phyloP scores from a whole-genome alignment of 257 asterid genomes.

The Ligustrum vulgare region DNA sequence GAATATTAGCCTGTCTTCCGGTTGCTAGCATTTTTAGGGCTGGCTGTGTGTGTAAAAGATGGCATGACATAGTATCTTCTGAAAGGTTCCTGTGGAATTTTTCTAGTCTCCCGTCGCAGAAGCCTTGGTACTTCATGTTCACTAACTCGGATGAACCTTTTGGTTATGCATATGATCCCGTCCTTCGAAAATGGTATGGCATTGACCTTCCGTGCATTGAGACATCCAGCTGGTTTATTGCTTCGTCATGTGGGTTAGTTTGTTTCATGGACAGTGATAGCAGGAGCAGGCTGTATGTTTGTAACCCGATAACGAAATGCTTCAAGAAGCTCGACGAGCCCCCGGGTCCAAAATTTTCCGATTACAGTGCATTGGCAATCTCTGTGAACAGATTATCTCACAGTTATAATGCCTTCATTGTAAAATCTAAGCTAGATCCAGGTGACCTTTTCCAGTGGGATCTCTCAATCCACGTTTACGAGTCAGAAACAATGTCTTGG shows the following conservation, averaged over 20 bases:
- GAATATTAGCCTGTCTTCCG: conserved; percentile 77
- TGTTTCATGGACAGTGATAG: conserved; percentile 91
- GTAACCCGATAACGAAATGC: conserved; percentile 78
- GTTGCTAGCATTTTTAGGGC: conserved; percentile 80
- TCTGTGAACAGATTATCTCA: conserved; percentile 44
- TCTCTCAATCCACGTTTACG: conserved; percentile 69
- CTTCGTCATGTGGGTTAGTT: conserved; percentile 83
- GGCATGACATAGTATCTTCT: conserved; percentile 77
- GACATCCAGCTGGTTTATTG: conserved; percentile 73
- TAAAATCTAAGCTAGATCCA: conserved; percentile 81
- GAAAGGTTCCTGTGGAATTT: conserved; percentile 66
- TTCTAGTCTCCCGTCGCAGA: conserved; percentile 50
- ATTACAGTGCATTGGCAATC: conserved; percentile 79
- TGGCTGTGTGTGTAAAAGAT: conserved; percentile 77
- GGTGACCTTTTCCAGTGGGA: conserved; percentile 83
- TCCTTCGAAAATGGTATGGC: conserved; percentile 72
- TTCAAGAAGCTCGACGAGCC: conserved; percentile 56
- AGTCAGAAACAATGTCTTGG: conserved; percentile 70
- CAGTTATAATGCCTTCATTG: conserved; percentile 49
- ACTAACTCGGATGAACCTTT: conserved; percentile 82
- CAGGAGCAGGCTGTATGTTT: conserved; percentile 61
- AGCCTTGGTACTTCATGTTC: conserved; percentile 99
- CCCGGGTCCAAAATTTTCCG: conserved; percentile 65
- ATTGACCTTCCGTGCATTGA: conserved; percentile 77
- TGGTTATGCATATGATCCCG: conserved; percentile 87